phyloP scores from a whole-genome alignment of 176 grass and related monocot genomes.

The Carex littledalei region DNA sequence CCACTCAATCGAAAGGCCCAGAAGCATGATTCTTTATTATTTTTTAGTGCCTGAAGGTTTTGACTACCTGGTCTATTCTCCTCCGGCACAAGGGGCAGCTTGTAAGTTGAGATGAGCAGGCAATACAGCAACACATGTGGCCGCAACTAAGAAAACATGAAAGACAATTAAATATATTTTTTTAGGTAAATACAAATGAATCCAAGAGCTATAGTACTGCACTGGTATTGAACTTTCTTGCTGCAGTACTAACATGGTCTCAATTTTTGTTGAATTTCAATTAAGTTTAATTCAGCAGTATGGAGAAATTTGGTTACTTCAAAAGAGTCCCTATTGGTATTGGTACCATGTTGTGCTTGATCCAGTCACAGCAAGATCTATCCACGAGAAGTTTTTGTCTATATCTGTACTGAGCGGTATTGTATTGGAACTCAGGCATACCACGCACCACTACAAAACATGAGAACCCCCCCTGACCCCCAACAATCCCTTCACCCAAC shows the following conservation, averaged over 20 bases:
- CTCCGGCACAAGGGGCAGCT: constrained; percentile 87
- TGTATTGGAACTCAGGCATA: not conserved
- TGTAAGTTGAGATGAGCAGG: constrained; percentile 69
- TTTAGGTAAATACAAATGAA: constrained; percentile 7
- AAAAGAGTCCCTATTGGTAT: not conserved
- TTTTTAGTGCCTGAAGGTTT: constrained; percentile 72
- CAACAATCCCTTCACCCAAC: not conserved
- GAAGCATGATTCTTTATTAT: not conserved
- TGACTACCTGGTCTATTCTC: constrained; percentile 82
- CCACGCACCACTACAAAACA: not conserved
- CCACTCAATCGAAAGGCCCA: not conserved
- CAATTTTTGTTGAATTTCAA: not conserved
- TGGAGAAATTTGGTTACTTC: not conserved
- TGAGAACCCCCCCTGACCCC: not conserved
- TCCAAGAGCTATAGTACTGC: not conserved
- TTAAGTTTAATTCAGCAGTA: not conserved
- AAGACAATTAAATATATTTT: not conserved
- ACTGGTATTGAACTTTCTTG: not conserved
- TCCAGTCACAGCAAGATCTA: not conserved
- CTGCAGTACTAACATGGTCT: not conserved
- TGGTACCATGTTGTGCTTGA: not conserved
- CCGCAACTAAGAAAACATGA: constrained; percentile 59
- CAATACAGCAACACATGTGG: constrained; percentile 96
- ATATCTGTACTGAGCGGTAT: not conserved
- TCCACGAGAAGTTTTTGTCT: not conserved